Base-by-base conservation (phyloP, 352 stramenopile species). In the Phytopythium cucurbitacearum region DNA sequence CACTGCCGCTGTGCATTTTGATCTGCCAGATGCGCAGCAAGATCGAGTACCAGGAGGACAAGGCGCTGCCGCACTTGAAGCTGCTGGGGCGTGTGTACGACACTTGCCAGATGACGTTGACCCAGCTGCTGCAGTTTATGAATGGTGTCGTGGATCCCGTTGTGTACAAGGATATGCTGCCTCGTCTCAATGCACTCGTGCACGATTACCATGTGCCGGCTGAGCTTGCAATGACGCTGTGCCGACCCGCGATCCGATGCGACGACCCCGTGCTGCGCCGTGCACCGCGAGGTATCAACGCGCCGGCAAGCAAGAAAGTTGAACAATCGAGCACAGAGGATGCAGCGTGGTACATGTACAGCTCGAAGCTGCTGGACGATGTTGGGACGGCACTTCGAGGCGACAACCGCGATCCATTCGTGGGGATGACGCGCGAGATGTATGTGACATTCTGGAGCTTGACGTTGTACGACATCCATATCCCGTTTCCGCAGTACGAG, bases 371-470 rank as follows among this genome's bases (percentile, higher is more conserved):
- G 6, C 49, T 91, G 15, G 60, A 73, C n/a, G 84, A 94, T 48
- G 60, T 94, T 11, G 65, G 54, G 4, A 34, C 62, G 1, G 78
- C 81, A 3, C 56, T 91, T 33, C 56, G 53, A 43, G 15, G 53
- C 7, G 57, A 64, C 5, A 48, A 43, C n/a, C 62, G 69, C 3
- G 39, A 40, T 40, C 69, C 76, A 3, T 89, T 91, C 51, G 71
- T 65, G 12, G 84, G 80, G 34, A 75, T 92, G 64, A 84, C 80
- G 32, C 80, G 75, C 39, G 81, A 91, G 16, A 57, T 95, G 39
- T 95, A 89, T 48, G 70, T 80, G 28, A 91, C 72, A 43, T 96
- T 96, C 56, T 96, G 87, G 87, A 81, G 74, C 9, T 63, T 96
- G 48, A 88, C 81, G 43, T 59, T 95, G 36, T 95, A 95, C 54